Base-by-base conservation (phyloP, 441 rosid genomes). In the Hura crepitans region DNA sequence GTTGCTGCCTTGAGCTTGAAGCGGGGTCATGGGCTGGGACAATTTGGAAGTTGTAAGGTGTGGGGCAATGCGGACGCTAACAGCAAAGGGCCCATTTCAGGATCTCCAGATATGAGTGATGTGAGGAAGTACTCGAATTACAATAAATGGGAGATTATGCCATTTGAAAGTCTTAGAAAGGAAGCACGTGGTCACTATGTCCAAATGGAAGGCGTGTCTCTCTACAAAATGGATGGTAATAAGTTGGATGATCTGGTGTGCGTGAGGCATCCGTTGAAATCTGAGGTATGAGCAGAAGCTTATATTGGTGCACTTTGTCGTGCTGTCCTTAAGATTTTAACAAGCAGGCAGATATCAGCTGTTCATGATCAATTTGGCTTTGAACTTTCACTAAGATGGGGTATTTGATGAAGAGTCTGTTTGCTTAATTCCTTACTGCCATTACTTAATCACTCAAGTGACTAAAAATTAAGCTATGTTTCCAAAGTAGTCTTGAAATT, bases 151-250 rank as follows among this genome's bases (percentile, higher is more conserved):
- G 99, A 94, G 80, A 78, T 79, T 42, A 86, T 85, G 91, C 89
- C 97, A n/a, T 80, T 90, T 61, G 77, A 75, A 83, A 88, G 90
- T 79, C 83, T 92, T 35, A 89, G 97, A 80, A 87, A 88, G 84
- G 97, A 92, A 81, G 95, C 97, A 0, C 87, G 66, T 56, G 97
- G 87, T 77, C 91, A 90, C 85, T 87, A 78, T 76, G 22, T 28
- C 12, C 89, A 89, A 75, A 92, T 90, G 99, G 85, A 83, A 80
- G 88, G 89, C 20, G 89, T 85, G 13, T 89, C 97, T 69, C 81
- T 90, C 61, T 95, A 95, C 85, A 95, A 95, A 79, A 95, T 95
- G 94, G 99, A 95, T 59, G 97, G 99, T 17, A 95, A 92, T 77
- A 92, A 81, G 71, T 82, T 95, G 81, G 99, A 95, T 65, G 97